Evolutionary conservation across 345 rosid species (phyloP), one percentile per base, ranked within the genome.

Genomic region (Acer saccharum): DNA sequence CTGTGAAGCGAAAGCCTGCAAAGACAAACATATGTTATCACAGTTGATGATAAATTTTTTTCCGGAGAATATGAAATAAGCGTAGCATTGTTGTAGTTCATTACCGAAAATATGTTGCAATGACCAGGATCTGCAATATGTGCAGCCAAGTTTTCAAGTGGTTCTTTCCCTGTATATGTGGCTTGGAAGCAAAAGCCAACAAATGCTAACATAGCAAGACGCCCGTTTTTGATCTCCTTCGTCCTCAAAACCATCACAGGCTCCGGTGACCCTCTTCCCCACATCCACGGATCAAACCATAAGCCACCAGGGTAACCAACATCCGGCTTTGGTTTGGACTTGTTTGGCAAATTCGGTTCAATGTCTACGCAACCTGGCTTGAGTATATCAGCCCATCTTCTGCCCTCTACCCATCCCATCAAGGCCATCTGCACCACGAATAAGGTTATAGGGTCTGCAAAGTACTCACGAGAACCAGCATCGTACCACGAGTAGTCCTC

Each of bases 101-200:
- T 75, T 92, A 95, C 98, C 63, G 98, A 93, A 78, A 95, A 95
- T 67, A 95, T 71, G 78, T 93, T 95, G 88, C 93, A 88, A 67
- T 95, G 99, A 77, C 99, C 98, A 69, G 99, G 99, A 81, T 95
- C 99, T 9, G 97, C 98, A 57, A 95, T n/a, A 87, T 93, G 99
- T 68, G 92, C 91, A 87, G 84, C 80, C 77, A 95, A 86, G 81
- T 95, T 95, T 57, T 92, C 93, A 54, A 91, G 69, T 6, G 98
- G 98, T 32, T 79, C 92, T 76, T 88, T 86, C 14, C 96, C 91
- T 2, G 92, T 87, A 68, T 95, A 95, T 48, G 81, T 83, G 60
- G 98, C 96, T 85, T 95, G 97, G 81, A 95, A 95, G 83, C 90
- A 88, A 70, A 95, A 92, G 9, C 97, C 99, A 46, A 92, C 85